These are phyloP conservation scores for Phoenix roebelenii DNA, from an alignment of 176 grass and related monocot genomes.

Conservation along the genomic window DNA sequence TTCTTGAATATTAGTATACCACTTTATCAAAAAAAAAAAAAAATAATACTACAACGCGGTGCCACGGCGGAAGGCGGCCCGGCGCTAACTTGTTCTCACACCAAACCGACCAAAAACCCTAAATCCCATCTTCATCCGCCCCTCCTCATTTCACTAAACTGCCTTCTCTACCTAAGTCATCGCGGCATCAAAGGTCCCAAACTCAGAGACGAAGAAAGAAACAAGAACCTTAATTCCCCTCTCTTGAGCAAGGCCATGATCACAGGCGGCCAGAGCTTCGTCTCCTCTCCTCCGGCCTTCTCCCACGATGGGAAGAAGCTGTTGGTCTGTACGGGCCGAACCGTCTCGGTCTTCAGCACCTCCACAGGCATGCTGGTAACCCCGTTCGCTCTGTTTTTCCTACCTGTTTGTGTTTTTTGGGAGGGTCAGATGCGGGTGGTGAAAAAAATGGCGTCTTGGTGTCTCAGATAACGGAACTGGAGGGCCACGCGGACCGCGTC, in stretches of 20 bases:
- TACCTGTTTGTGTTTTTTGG: not conserved
- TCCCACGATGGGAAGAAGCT: constrained; percentile 61
- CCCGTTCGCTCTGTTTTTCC: not conserved
- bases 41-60: no score
- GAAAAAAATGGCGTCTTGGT: constrained; percentile 3
- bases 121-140: no score
- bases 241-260: constrained; percentile 41
- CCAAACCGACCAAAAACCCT: no score
- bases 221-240: no score
- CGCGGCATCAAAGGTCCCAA: no score
- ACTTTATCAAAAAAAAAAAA: no score
- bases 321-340: constrained; percentile 52
- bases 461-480: constrained; percentile 63
- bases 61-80: no score
- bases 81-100: no score
- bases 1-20: no score
- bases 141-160: no score
- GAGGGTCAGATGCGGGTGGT: not conserved
- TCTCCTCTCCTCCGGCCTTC: constrained; percentile 70
- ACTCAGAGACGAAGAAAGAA: no score
- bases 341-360: constrained; percentile 75
- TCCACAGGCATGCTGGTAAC: constrained; percentile 69
- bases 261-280: constrained; percentile 69
- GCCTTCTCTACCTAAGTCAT: no score
- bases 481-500: constrained; percentile 68